Conservation (phyloP, 2,329 filamentous ascomycete genomes). For the Penicillium capsulatum region DNA sequence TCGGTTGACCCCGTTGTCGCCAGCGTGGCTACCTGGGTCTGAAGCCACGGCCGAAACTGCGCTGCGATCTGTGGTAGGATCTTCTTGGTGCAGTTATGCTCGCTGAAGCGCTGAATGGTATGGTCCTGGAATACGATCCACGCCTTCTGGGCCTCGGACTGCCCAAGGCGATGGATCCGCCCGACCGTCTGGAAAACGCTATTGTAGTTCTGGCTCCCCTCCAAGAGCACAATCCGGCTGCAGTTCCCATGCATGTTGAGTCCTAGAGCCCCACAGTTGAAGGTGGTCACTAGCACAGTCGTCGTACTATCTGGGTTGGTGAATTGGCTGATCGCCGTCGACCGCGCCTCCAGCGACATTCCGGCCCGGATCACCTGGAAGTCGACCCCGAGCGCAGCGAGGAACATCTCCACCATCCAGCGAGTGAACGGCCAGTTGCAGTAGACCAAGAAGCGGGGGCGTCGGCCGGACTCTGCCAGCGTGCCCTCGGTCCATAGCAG, state of each 20-base stretch:
- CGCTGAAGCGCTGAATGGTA: constrained; percentile 6
- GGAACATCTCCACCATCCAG: constrained; percentile 10
- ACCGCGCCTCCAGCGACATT: neutral
- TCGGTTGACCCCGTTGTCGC: too few relatives aligned
- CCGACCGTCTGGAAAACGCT: constrained; percentile 7
- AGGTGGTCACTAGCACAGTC: constrained; percentile 2
- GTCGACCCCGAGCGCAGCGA: neutral
- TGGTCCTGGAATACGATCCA: constrained; percentile 12
- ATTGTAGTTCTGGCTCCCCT: constrained; percentile 2
- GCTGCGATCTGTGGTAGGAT: constrained; percentile 1
- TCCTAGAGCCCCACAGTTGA: constrained; percentile 1
- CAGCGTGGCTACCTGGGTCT: too few relatives aligned
- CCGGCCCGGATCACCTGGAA: neutral
- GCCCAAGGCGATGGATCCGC: constrained; percentile 9
- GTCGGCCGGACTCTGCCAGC: neutral
- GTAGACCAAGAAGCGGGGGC: neutral
- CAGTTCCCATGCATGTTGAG: constrained; percentile 1
- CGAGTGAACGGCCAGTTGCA: constrained; percentile 1
- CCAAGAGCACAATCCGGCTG: neutral
- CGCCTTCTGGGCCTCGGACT: constrained; percentile 2
- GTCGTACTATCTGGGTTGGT: neutral
- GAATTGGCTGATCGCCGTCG: neutral
- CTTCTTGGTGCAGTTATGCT: constrained; percentile 5
- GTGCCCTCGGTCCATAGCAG: neutral
- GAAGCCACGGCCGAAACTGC: neutral